Conservation (phyloP, 768 basidiomycete species). For the Hygrophorus russula region DNA sequence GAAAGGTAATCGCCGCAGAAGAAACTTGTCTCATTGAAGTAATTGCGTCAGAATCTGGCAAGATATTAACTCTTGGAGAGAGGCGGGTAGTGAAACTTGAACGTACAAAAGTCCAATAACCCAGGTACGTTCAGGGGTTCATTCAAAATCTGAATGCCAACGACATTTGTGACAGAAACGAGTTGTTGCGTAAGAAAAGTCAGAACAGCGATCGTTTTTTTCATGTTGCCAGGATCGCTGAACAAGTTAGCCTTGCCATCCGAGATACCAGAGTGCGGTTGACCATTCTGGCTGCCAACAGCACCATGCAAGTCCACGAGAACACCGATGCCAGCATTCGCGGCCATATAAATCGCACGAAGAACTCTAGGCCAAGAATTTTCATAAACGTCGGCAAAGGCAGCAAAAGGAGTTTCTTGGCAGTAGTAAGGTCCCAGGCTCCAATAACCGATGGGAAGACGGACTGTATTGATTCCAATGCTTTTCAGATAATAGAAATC, state of each 20-base stretch:
- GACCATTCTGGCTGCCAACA: constrained; percentile 67
- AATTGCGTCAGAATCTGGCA: constrained; percentile 42
- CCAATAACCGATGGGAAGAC: constrained; percentile 53
- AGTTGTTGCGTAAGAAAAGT: constrained; percentile 30
- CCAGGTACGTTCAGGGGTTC: constrained; percentile 39
- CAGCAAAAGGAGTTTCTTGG: constrained; percentile 54
- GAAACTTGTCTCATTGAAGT: constrained; percentile 30
- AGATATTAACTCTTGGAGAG: constrained; percentile 4
- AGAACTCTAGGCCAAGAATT: constrained; percentile 62
- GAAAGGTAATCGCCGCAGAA: constrained; percentile 28
- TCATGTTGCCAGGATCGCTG: constrained; percentile 27
- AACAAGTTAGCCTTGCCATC: constrained; percentile 41
- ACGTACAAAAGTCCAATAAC: constrained; percentile 35
- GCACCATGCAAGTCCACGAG: constrained; percentile 60
- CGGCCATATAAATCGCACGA: constrained; percentile 52
- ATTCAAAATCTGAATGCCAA: constrained; percentile 54
- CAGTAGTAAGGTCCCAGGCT: constrained; percentile 46
- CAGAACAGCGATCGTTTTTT: constrained; percentile 42
- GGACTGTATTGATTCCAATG: constrained; percentile 61
- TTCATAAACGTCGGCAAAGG: constrained; percentile 37
- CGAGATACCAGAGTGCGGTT: constrained; percentile 60
- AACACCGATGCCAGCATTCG: constrained; percentile 51
- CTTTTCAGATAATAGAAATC: constrained; percentile 60
- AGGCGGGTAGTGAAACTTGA: constrained; percentile 10
- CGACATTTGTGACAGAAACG: constrained; percentile 36